A percentile compares a stretch with the other conserved stretches of the same genome.
These are phyloP conservation scores for Apiotrichum veenhuisii DNA, from an alignment of 1,284 basidiomycete genomes.

Conservation along the genomic window DNA sequence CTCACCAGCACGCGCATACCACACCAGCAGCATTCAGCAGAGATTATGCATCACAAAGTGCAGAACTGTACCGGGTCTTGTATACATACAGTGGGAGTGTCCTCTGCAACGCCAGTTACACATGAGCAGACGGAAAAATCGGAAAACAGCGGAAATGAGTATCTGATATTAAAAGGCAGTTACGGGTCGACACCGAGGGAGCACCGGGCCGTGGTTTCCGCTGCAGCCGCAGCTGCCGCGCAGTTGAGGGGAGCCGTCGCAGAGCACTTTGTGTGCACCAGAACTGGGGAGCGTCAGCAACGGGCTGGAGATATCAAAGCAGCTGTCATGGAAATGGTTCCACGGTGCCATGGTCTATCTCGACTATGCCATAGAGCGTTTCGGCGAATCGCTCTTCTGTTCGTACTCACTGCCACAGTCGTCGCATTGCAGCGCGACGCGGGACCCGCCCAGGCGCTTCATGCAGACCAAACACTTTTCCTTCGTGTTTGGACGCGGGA, in stretches of 20 bases:
- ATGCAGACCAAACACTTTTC: constrained; percentile 6
- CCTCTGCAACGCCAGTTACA: neutral
- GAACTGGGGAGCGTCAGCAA: neutral
- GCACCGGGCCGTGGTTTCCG: neutral
- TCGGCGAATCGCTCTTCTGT: too few species aligned
- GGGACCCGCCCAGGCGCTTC: constrained; percentile 2
- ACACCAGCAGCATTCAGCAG: too few species aligned
- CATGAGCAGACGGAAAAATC: neutral
- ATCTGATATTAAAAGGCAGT: neutral
- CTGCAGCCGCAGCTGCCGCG: neutral
- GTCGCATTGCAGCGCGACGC: constrained; percentile 10
- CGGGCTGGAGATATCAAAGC: too few species aligned
- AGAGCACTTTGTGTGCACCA: constrained; percentile 5
- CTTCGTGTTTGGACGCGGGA: neutral
- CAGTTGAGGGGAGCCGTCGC: neutral
- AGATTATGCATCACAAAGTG: too few species aligned
- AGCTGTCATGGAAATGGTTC: too few species aligned
- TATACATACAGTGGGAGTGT: neutral
- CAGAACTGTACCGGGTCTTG: neutral
- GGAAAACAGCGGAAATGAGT: neutral
- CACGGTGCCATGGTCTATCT: too few species aligned
- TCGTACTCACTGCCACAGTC: constrained; percentile 10
- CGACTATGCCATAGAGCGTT: too few species aligned
- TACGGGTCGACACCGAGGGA: neutral
- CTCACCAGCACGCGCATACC: too few species aligned